Evolutionary conservation across 441 rosid species (phyloP).

Genomic region (Geranium incanum): DNA sequence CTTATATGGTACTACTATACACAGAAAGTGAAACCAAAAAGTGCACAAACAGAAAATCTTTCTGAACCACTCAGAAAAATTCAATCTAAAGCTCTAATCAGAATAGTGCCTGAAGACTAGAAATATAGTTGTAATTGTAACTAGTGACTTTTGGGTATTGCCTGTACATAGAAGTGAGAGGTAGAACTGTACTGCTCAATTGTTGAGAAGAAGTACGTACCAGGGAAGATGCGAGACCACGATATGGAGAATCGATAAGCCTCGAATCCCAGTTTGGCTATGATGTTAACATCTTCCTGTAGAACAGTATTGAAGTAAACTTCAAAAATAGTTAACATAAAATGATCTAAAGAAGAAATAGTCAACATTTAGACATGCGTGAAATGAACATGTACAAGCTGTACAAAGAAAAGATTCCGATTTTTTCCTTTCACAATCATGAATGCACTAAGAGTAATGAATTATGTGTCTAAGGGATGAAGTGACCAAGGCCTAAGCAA

Average conservation of each 20-base stretch:
- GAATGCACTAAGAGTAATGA: neutral
- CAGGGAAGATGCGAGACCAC: conserved; percentile 91
- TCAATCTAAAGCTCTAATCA: no score
- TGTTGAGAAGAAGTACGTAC: conserved; percentile 30
- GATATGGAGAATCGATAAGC: conserved; percentile 91
- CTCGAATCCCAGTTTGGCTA: conserved; percentile 56
- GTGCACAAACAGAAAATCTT: neutral
- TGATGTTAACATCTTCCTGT: conserved; percentile 85
- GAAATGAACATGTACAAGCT: neutral
- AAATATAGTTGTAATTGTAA: neutral
- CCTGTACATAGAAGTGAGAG: neutral
- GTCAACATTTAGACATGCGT: neutral
- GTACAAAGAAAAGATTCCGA: neutral
- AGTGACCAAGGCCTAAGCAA: no score
- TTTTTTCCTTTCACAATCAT: neutral
- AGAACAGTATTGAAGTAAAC: conserved; percentile 16
- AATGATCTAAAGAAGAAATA: neutral
- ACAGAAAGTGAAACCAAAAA: neutral
- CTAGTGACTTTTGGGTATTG: conserved; percentile 5
- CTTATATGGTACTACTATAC: neutral
- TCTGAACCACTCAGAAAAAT: no score
- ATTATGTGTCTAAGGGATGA: no score
- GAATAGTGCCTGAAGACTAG: no score
- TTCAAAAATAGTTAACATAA: neutral
- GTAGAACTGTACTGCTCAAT: neutral